Conservation (phyloP, 139 green algal genomes). For the Coelastrella sp. region DNA sequence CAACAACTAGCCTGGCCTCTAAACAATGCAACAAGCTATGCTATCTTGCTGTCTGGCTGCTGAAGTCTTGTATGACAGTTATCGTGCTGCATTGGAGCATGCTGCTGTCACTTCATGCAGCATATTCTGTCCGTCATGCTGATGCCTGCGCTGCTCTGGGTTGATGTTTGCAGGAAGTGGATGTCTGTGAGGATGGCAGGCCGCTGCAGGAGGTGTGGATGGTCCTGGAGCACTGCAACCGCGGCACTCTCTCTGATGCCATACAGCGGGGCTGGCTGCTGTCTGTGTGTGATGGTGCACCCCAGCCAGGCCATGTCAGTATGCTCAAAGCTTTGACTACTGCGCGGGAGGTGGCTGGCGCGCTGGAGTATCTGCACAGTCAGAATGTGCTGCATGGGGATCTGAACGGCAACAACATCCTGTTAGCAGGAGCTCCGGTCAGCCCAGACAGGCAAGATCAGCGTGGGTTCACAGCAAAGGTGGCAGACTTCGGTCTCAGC, state of each 20-base stretch:
- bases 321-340: background rate
- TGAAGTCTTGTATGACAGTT: background rate
- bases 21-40: background rate
- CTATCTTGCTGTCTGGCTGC: background rate
- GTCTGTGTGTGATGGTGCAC: slow-evolving; percentile 8
- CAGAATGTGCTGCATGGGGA: slow-evolving; percentile 63
- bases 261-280: slow-evolving; percentile 43
- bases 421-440: slow-evolving; percentile 20
- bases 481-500: slow-evolving; percentile 48
- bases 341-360: slow-evolving; percentile 50
- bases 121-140: background rate
- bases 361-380: slow-evolving; percentile 62
- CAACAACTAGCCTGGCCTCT: too few species aligned
- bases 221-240: slow-evolving; percentile 47
- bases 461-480: slow-evolving; percentile 39
- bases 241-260: slow-evolving; percentile 43
- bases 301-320: background rate
- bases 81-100: background rate
- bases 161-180: slow-evolving; percentile 40
- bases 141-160: background rate
- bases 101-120: background rate
- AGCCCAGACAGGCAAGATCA: background rate
- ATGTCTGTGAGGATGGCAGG: slow-evolving; percentile 48
- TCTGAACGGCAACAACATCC: slow-evolving; percentile 59
- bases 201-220: slow-evolving; percentile 51